These are phyloP conservation scores for Oryza officinalis DNA, from an alignment of 176 grass and related monocot genomes.

Conservation along the genomic window DNA sequence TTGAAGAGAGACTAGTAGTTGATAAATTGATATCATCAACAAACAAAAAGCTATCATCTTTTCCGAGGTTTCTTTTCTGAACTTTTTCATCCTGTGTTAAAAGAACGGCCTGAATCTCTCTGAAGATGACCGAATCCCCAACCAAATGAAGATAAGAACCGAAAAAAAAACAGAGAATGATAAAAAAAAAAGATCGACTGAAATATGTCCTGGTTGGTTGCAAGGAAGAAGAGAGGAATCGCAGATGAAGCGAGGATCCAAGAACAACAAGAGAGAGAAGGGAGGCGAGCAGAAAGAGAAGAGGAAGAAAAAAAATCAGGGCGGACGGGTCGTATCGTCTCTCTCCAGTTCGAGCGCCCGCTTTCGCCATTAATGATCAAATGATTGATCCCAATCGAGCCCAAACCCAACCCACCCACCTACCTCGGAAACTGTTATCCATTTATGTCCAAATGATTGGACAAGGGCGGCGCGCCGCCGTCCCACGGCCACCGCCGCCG, in stretches of 20 bases:
- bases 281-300: slow-evolving; percentile 17
- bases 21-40: neutral
- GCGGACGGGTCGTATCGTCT: neutral
- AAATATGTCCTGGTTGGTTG: neutral
- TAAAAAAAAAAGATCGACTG: neutral
- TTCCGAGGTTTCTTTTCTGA: neutral
- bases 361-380: slow-evolving; percentile 69
- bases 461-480: neutral
- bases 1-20: neutral
- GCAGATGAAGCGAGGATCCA: slow-evolving; percentile 35
- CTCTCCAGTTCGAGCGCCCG: slow-evolving; percentile 26
- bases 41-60: neutral
- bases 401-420: slow-evolving; percentile 9
- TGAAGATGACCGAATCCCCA: neutral
- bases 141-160: neutral
- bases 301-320: slow-evolving; percentile 4
- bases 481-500: slow-evolving; percentile 22
- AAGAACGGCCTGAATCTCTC: neutral
- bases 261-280: slow-evolving; percentile 28
- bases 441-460: slow-evolving; percentile 62
- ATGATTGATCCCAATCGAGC: slow-evolving; percentile 60
- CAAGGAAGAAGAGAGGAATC: neutral
- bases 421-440: slow-evolving; percentile 35
- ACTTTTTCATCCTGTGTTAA: neutral
- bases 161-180: neutral